Conservation (phyloP, 768 basidiomycete genomes). For the Exsudoporus frostii region DNA sequence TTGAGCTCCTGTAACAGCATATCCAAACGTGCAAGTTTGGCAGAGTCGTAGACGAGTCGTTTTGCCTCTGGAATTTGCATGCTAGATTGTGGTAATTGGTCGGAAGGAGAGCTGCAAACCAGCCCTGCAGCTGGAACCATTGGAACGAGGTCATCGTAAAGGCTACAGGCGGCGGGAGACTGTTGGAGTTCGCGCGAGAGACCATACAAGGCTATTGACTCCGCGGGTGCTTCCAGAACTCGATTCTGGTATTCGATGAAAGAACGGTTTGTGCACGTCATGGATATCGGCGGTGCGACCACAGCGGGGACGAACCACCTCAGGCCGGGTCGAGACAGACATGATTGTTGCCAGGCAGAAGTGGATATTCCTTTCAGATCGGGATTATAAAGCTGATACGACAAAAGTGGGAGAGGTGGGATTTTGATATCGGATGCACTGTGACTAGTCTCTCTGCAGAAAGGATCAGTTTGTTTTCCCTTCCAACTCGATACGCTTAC, state of each 20-base stretch:
- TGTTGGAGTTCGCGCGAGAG: conserved; percentile 67
- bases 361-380: conserved; percentile 58
- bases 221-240: conserved; percentile 63
- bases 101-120: conserved; percentile 55
- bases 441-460: conserved; percentile 19
- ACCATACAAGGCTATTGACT: conserved; percentile 79
- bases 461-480: conserved; percentile 4
- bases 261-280: conserved; percentile 71
- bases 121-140: conserved; percentile 66
- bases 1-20: conserved; percentile 88
- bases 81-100: conserved; percentile 75
- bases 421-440: conserved; percentile 17
- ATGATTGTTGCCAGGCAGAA: conserved; percentile 68
- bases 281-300: conserved; percentile 77
- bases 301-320: conserved; percentile 85
- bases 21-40: conserved; percentile 91
- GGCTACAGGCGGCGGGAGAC: conserved; percentile 46
- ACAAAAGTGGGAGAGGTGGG: conserved; percentile 14
- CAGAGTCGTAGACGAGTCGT: conserved; percentile 92
- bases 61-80: conserved; percentile 96
- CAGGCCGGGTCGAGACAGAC: conserved; percentile 73
- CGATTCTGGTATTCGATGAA: conserved; percentile 71
- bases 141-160: conserved; percentile 51
- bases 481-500: conserved; percentile 34
- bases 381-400: conserved; percentile 40